Base-by-base conservation (phyloP, 108 stramenopile species). In the Cyclotella kingstonii region DNA sequence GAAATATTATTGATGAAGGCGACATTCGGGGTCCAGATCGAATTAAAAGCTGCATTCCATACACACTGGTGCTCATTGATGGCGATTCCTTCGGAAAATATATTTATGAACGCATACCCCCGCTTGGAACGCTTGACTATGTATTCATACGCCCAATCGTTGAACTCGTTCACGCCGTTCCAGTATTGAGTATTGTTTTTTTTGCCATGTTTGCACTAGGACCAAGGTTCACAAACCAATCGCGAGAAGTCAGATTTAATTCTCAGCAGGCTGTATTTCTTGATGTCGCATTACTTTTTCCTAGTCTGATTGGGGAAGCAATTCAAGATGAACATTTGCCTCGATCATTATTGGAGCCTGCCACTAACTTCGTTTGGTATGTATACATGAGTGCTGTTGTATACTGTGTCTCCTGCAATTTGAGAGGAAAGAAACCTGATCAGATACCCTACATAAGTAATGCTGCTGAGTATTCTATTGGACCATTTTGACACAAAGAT, bases 251-350 rank as follows among this genome's bases (percentile, higher is more conserved):
- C 10, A 60, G 92, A 30, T 93, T 90, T 72, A 84, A 76, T 76
- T 83, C 89, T 2, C 89, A 90, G 49, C 92, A 90, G 63, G 92
- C 92, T 4, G 80, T 87, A 1, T 54, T 90, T 22, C 66, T 93
- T 27, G 89, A 93, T 58, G 57, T 90, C 8, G 62, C 75, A 9
- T 54, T 93, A 28, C 63, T 93, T 14, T 77, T 89, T 58, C 89
- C 89, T 0, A 78, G 71, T 27, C 63, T 93, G 14, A 80, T 87
- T 54, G 84, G 70, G 5, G 73, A 76, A 23, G 55, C 77, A 2
- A 57, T 85, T 38, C 58, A 56, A n/a, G 80, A 54, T 31, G 59
- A 72, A 26, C 40, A 56, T 10, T 27, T 71, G 5, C 77, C 84
- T 22, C 29, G 81, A 49, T 35, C 58, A 7, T 29, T 84, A 0